A percentile compares a stretch with the other conserved stretches of the same genome.
phyloP scores from a whole-genome alignment of 148 eudicot species.

The Rhododendron ferrugineum region DNA sequence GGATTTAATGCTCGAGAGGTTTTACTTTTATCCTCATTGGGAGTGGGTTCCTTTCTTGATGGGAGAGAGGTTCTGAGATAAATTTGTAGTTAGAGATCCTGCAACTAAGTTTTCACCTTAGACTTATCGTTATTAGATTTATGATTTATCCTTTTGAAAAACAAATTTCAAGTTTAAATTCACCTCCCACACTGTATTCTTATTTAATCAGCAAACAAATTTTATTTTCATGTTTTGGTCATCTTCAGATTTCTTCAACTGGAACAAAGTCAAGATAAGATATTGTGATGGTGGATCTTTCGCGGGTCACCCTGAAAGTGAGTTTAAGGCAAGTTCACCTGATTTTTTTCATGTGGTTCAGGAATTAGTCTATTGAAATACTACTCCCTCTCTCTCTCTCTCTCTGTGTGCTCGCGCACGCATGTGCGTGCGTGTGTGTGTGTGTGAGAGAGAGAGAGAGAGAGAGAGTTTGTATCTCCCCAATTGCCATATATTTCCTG shows the following conservation, averaged over 20 bases:
- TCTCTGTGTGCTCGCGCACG: not conserved
- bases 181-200: not conserved
- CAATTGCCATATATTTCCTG: not conserved
- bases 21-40: not conserved
- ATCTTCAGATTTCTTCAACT: slow-evolving; percentile 78
- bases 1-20: not conserved
- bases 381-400: not conserved
- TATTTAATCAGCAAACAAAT: not conserved
- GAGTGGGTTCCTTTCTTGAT: not conserved
- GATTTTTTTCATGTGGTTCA: slow-evolving; percentile 4
- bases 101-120: not conserved
- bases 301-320: slow-evolving; percentile 65
- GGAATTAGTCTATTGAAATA: not conserved
- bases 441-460: not conserved
- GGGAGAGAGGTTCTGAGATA: not conserved
- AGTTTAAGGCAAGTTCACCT: slow-evolving; percentile 45
- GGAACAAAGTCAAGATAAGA: slow-evolving; percentile 89
- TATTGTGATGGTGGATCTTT: slow-evolving; percentile 97
- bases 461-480: not conserved
- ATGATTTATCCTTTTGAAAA: not conserved
- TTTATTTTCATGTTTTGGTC: not conserved
- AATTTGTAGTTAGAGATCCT: not conserved
- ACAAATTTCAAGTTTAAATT: not conserved
- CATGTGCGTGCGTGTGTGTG: not conserved
- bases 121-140: not conserved